These are phyloP conservation scores for Postia placenta DNA, from an alignment of 768 basidiomycete species.

Conservation along the genomic window DNA sequence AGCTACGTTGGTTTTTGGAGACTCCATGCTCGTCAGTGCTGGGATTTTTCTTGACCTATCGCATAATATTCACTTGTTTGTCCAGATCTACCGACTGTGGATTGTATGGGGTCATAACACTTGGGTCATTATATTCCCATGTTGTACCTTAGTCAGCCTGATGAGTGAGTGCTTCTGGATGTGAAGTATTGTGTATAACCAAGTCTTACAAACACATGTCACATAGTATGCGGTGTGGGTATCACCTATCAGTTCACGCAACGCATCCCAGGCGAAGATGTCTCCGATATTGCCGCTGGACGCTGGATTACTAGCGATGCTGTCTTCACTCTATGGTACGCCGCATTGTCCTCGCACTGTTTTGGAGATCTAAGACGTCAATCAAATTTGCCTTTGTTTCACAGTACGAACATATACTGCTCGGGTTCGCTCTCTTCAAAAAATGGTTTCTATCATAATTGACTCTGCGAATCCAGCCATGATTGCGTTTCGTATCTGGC, in stretches of 20 bases:
- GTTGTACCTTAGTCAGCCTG: not conserved
- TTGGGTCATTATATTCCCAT: not conserved
- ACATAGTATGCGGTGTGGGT: not conserved
- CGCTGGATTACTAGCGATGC: not conserved
- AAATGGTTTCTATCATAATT: not conserved
- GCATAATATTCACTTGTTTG: not conserved
- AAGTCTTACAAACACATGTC: not conserved
- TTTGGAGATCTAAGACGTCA: not conserved
- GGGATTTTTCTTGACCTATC: not conserved
- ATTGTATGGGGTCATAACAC: conserved; percentile 2
- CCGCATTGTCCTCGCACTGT: not conserved
- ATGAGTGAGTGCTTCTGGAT: not conserved
- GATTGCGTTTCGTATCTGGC: conserved; percentile 1
- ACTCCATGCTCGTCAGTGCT: not conserved
- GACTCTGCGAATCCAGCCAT: not conserved
- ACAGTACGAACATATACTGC: not conserved
- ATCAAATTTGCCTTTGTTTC: not conserved
- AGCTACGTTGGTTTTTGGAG: not conserved
- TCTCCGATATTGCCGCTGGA: not conserved
- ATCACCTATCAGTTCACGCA: not conserved
- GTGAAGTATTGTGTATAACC: too few relatives aligned
- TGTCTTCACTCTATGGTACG: not conserved
- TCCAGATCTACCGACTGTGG: not conserved
- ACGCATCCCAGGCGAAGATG: not conserved
- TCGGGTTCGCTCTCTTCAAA: not conserved